These are phyloP conservation scores for Fusarium sp. DNA, from an alignment of 2,329 filamentous ascomycete species.

Conservation along the genomic window DNA sequence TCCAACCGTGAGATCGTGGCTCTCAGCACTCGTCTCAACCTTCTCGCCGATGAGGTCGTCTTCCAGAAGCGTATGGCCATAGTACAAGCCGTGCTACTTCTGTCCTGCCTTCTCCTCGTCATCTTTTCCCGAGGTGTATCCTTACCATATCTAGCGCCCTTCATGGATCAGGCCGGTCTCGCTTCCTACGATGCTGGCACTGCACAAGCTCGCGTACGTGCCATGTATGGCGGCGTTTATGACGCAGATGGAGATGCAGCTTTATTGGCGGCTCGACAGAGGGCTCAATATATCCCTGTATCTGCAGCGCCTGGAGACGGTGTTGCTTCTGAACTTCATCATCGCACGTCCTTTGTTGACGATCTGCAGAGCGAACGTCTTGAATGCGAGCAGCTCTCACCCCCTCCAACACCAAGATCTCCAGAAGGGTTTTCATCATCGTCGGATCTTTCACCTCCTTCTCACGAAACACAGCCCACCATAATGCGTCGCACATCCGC, in stretches of 20 bases:
- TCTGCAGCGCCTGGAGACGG: constrained; percentile 2
- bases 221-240: constrained; percentile 36
- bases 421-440: constrained; percentile 30
- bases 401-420: constrained; percentile 46
- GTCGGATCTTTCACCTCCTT: constrained; percentile 19
- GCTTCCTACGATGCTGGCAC: constrained; percentile 44
- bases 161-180: constrained; percentile 48
- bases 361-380: constrained; percentile 27
- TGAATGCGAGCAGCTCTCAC: constrained; percentile 48
- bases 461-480: constrained; percentile 29
- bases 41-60: constrained; percentile 93
- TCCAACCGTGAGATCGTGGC: constrained; percentile 88
- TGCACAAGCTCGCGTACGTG: constrained; percentile 28
- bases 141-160: constrained; percentile 52
- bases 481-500: constrained; percentile 36
- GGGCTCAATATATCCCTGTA: constrained; percentile 24
- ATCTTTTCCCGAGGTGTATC: constrained; percentile 78
- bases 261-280: constrained; percentile 23
- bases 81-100: constrained; percentile 87
- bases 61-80: constrained; percentile 94
- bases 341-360: constrained; percentile 17
- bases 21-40: constrained; percentile 82
- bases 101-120: constrained; percentile 89
- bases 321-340: constrained; percentile 5
- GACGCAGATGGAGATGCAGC: constrained; percentile 3